Evolutionary conservation across 352 stramenopile genomes (phyloP), one percentile per base, ranked within the genome.

Genomic region (Globisporangium okanoganense): DNA sequence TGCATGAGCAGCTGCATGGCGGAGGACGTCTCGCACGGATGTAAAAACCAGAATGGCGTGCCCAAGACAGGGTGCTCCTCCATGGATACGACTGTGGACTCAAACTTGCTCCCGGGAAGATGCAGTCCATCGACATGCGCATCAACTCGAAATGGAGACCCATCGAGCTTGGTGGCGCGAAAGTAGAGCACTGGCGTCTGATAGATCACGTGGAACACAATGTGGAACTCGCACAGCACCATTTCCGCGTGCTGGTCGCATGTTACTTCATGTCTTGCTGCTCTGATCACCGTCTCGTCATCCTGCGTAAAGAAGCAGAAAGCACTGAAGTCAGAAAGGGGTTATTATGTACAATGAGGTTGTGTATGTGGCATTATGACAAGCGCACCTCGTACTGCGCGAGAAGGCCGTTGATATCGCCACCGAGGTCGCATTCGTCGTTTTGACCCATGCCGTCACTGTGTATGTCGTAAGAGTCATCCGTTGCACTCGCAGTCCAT

Each of bases 181-280:
- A 94, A 90, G 57, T 88, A 94, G 36, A 94, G 71, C 67, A 86
- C 78, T 0, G 83, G 83, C 3, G 78, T 87, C 57, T 85, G 75
- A 67, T 90, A 94, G 33, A 87, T 83, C 9, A 68, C 71, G 65
- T 92, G 85, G 64, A 80, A 94, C 29, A 92, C 82, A 53, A 94
- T 85, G 70, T 94, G 85, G 65, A 90, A 90, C 38, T 92, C 82
- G 44, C 84, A 69, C 20, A 92, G 29, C n/a, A 78, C 66, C 9
- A 61, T 74, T 29, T 77, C 51, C 14, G 47, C 54, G 20, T 50
- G 25, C 38, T 40, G 7, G 10, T 18, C 27, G 20, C 36, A 10
- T 44, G 38, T 20, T 2, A 16, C n/a, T 20, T 24, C 50, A 29
- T 8, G 3, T 14, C 7, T 44, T 29, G 43, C 45, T 25, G 56